phyloP scores from a whole-genome alignment of 2,329 filamentous ascomycete genomes.

The Pseudogymnoascus sp. region DNA sequence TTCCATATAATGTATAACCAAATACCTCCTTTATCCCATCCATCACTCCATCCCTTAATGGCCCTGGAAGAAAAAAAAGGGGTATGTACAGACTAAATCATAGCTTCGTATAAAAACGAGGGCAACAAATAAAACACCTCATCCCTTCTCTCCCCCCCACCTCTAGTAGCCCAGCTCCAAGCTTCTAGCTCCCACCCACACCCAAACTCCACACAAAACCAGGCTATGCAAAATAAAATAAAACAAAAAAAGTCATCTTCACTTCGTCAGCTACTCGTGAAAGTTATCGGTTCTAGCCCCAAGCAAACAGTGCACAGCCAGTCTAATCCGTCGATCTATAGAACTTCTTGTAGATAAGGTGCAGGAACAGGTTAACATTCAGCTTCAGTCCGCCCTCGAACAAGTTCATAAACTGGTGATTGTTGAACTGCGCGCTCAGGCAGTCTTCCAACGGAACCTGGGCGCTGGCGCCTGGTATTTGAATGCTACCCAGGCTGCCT shows the following conservation, averaged over 20 bases:
- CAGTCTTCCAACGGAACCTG: conserved; percentile 86
- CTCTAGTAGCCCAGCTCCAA: neutral
- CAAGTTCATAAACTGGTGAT: conserved; percentile 89
- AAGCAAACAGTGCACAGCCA: neutral
- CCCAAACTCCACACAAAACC: conserved; percentile 7
- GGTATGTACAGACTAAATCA: conserved; percentile 6
- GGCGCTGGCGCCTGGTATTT: conserved; percentile 88
- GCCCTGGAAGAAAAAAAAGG: conserved; percentile 2
- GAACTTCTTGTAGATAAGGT: conserved; percentile 98
- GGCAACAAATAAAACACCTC: neutral
- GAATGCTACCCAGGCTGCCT: conserved; percentile 83
- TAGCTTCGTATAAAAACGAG: conserved; percentile 1
- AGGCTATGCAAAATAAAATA: conserved; percentile 3
- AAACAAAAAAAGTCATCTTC: neutral
- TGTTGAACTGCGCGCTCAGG: conserved; percentile 93
- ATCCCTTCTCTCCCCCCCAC: neutral
- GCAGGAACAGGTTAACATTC: conserved; percentile 93
- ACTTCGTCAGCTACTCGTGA: neutral
- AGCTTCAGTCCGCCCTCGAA: conserved; percentile 80
- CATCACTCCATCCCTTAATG: neutral
- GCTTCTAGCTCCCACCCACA: neutral
- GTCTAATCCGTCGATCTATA: conserved; percentile 51
- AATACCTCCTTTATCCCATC: conserved; percentile 1
- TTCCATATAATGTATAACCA: conserved; percentile 7
- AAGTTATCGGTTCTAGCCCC: neutral